phyloP scores from a whole-genome alignment of 2,329 filamentous ascomycete genomes.

The Rachicladosporium sp. region DNA sequence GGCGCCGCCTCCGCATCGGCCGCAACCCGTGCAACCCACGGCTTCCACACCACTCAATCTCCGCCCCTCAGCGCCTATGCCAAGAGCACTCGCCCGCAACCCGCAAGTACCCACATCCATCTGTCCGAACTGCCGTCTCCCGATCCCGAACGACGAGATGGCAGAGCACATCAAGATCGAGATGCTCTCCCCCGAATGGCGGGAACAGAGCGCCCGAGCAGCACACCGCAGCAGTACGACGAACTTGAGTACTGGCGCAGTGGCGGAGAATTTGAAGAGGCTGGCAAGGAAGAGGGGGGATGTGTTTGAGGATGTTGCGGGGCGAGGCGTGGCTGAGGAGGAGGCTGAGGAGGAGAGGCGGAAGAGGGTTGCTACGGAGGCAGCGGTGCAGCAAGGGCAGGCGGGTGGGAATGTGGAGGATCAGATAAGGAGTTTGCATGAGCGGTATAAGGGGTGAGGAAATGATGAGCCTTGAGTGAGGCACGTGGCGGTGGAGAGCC shows the following conservation, averaged over 20 bases:
- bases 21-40: too few species aligned
- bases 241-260: conserved; percentile 74
- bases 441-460: conserved; percentile 15
- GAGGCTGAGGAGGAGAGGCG: conserved; percentile 54
- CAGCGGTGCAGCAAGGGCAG: conserved; percentile 32
- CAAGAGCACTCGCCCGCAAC: conserved; percentile 22
- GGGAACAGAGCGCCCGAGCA: conserved; percentile 83
- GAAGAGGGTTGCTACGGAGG: conserved; percentile 47
- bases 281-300: conserved; percentile 79
- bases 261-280: conserved; percentile 91
- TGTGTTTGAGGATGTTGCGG: conserved; percentile 65
- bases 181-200: conserved; percentile 85
- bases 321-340: conserved; percentile 54
- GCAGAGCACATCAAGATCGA: conserved; percentile 93
- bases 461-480: not conserved
- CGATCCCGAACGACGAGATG: conserved; percentile 75
- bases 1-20: too few species aligned
- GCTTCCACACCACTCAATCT: too few species aligned
- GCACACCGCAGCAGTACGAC: conserved; percentile 75
- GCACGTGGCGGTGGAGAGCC: too few species aligned
- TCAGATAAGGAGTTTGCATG: conserved; percentile 22
- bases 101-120: conserved; percentile 48
- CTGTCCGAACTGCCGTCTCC: conserved; percentile 87
- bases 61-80: too few species aligned
- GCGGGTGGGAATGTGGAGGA: conserved; percentile 42